phyloP scores from a whole-genome alignment of 2,329 filamentous ascomycete genomes.

The Penicillium crustosum region DNA sequence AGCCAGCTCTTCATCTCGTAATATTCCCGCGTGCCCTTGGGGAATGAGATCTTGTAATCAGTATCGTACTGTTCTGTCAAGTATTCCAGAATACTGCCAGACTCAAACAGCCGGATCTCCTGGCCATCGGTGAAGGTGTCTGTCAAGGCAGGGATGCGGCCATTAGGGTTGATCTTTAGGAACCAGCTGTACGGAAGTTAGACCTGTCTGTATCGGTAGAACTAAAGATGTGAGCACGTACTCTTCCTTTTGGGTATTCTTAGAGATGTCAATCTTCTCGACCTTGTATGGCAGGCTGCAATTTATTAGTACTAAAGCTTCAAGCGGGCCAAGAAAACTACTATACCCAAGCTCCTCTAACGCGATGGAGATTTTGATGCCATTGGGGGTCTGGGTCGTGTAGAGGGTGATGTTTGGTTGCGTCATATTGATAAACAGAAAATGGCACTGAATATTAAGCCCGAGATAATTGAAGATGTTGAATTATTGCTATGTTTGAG shows the following conservation, averaged over 20 bases:
- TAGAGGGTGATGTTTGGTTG: slow-evolving; percentile 73
- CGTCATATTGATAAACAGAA: slow-evolving; percentile 23
- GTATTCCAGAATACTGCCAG: slow-evolving; percentile 80
- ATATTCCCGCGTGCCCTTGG: slow-evolving; percentile 68
- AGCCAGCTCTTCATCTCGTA: slow-evolving; percentile 80
- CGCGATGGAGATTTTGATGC: slow-evolving; percentile 83
- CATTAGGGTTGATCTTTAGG: slow-evolving; percentile 88
- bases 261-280: slow-evolving; percentile 67
- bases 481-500: neutral
- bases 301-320: slow-evolving; percentile 16
- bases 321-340: neutral
- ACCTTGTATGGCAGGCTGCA: slow-evolving; percentile 70
- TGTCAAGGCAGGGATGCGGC: slow-evolving; percentile 82
- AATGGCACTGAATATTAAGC: neutral
- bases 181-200: slow-evolving; percentile 62
- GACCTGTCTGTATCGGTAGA: neutral
- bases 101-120: slow-evolving; percentile 76
- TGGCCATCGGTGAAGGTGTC: slow-evolving; percentile 74
- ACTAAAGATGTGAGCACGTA: slow-evolving; percentile 18
- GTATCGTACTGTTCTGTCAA: slow-evolving; percentile 77
- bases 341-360: slow-evolving; percentile 74
- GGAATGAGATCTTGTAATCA: slow-evolving; percentile 80
- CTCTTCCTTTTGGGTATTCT: slow-evolving; percentile 76
- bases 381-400: slow-evolving; percentile 81
- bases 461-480: neutral